These are phyloP conservation scores for Fusarium sp. DNA, from an alignment of 2,329 filamentous ascomycete genomes.

Conservation along the genomic window DNA sequence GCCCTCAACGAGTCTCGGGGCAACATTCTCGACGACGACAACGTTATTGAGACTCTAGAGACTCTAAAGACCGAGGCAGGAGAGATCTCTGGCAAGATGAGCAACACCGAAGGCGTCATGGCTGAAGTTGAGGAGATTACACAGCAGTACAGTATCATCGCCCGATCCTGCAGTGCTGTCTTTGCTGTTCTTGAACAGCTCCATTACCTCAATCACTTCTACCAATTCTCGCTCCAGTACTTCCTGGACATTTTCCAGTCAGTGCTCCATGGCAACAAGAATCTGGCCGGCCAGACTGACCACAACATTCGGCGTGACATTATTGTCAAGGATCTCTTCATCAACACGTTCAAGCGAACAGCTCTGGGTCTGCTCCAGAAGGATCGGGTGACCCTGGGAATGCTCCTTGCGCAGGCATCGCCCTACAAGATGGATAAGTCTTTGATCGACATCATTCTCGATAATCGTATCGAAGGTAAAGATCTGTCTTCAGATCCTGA, in stretches of 20 bases:
- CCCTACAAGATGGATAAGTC: slow-evolving; percentile 95
- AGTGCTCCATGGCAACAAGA: slow-evolving; percentile 84
- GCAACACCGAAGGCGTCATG: slow-evolving; percentile 98
- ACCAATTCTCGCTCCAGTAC: slow-evolving; percentile 98
- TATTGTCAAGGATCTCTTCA: slow-evolving; percentile 91
- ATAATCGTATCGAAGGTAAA: slow-evolving; percentile 78
- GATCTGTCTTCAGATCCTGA: slow-evolving; percentile 80
- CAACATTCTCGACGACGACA: slow-evolving; percentile 98
- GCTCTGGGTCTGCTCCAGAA: slow-evolving; percentile 92
- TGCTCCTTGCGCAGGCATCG: slow-evolving; percentile 95
- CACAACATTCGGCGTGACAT: slow-evolving; percentile 85
- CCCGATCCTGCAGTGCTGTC: slow-evolving; percentile 94
- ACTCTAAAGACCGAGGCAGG: slow-evolving; percentile 97
- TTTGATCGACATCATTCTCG: slow-evolving; percentile 87
- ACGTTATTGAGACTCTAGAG: slow-evolving; percentile 97
- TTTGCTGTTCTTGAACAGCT: slow-evolving; percentile 97
- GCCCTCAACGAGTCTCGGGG: slow-evolving; percentile 97
- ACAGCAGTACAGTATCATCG: slow-evolving; percentile 91
- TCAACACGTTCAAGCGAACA: slow-evolving; percentile 93
- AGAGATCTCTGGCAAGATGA: slow-evolving; percentile 96
- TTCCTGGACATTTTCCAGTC: slow-evolving; percentile 98
- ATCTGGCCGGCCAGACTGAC: slow-evolving; percentile 76
- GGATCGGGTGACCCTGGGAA: slow-evolving; percentile 92
- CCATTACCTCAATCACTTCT: slow-evolving; percentile 98
- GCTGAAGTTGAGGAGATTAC: slow-evolving; percentile 97